These are phyloP conservation scores for Nigrospora oryzae DNA, from an alignment of 2,329 filamentous ascomycete genomes.

Conservation along the genomic window DNA sequence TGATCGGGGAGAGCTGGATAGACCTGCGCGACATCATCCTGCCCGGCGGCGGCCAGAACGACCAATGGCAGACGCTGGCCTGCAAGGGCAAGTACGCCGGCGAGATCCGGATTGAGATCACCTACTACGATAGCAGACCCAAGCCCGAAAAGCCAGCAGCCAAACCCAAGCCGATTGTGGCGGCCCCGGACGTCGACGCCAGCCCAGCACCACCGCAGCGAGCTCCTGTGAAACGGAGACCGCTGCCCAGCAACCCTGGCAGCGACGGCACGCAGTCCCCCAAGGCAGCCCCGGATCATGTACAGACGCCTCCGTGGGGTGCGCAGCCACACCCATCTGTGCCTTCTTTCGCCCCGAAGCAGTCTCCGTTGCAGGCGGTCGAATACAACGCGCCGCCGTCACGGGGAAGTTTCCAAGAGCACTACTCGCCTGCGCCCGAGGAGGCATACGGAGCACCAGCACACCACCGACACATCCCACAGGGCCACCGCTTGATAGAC, in stretches of 20 bases:
- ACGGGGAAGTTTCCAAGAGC: slow-evolving; percentile 24
- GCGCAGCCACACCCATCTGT: slow-evolving; percentile 31
- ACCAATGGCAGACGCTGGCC: slow-evolving; percentile 81
- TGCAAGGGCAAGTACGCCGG: slow-evolving; percentile 94
- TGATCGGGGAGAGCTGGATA: slow-evolving; percentile 92
- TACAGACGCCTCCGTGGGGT: slow-evolving; percentile 37
- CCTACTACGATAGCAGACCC: slow-evolving; percentile 84
- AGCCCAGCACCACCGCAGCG: slow-evolving; percentile 19
- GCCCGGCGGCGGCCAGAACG: slow-evolving; percentile 82
- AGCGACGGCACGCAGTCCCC: slow-evolving; percentile 39
- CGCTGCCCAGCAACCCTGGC: slow-evolving; percentile 72
- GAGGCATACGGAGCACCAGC: slow-evolving; percentile 21
- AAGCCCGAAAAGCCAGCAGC: slow-evolving; percentile 64
- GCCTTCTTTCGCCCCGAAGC: slow-evolving; percentile 33
- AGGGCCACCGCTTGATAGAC: slow-evolving; percentile 13
- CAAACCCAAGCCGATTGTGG: slow-evolving; percentile 37
- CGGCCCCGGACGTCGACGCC: slow-evolving; percentile 22
- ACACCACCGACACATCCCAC: slow-evolving; percentile 29
- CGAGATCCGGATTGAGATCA: slow-evolving; percentile 89
- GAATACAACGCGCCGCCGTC: slow-evolving; percentile 37
- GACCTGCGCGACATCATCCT: slow-evolving; percentile 74
- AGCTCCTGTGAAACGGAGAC: slow-evolving; percentile 69
- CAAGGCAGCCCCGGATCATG: slow-evolving; percentile 28
- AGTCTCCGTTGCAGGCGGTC: slow-evolving; percentile 42
- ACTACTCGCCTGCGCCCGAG: slow-evolving; percentile 23